Evolutionary conservation across 192 early-diverging fungal species (phyloP), one percentile per base, ranked within the genome.

Genomic region (Coemansia sp.): DNA sequence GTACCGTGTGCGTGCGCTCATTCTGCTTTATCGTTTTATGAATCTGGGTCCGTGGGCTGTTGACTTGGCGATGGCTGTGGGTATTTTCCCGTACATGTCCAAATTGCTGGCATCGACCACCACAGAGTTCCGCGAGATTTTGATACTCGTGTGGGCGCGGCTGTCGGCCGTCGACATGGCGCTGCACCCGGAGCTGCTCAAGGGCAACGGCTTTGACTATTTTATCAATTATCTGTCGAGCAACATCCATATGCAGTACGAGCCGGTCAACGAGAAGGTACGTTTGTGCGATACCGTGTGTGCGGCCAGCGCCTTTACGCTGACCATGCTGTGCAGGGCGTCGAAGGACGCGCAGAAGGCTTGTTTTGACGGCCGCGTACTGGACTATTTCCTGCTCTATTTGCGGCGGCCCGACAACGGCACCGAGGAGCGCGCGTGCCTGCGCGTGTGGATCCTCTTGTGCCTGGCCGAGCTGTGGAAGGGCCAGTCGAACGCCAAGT

Each of bases 71-170:
- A 82, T 98, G 57, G 89, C 90, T 0, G 94, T 99, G 2, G 96
- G 96, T 16, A 99, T 99, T 51, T 96, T 93, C 70, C 97, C 97
- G 6, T 99, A 99, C 68, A 93, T 98, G 16, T 85, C 96, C 25
- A 98, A 97, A 69, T 87, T 99, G 25, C 85, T 99, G 56, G 94
- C 92, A 61, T 91, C 89, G 69, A 94, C 94, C 45, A 94, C 96
- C 0, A 84, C 90, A 0, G 96, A 99, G 73, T 84, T 98, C 36
- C 92, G 94, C 67, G 94, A 94, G 36, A 93, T 96, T 12, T 84
- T 99, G 25, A 94, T 96, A 4, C 94, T 98, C 63, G 97, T 99
- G 59, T 99, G 97, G 96, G 92, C 96, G 12, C 89, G 96, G 70
- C 90, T 99, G 57, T 84, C 97, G 34, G 96, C 95, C 0, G 94